These are phyloP conservation scores for Athelia psychrophila DNA, from an alignment of 1,284 basidiomycete genomes.

Conservation along the genomic window DNA sequence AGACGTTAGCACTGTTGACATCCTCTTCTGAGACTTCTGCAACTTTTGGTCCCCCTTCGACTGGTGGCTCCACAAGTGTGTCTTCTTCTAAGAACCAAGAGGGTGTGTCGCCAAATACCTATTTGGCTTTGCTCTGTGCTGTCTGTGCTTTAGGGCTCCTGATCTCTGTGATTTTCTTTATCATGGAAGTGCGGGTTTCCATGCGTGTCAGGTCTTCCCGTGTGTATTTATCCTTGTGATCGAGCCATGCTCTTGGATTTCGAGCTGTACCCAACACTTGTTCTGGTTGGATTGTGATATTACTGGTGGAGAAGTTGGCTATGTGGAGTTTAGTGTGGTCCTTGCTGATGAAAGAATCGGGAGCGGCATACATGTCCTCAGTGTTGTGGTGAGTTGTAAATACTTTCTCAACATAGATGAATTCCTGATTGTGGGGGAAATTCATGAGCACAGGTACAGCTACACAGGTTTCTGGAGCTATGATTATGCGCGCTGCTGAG, in stretches of 20 bases:
- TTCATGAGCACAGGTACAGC: neutral
- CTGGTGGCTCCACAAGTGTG: conserved; percentile 2
- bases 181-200: neutral
- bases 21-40: conserved; percentile 12
- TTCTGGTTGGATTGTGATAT: conserved; percentile 12
- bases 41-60: conserved; percentile 20
- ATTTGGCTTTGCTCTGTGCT: neutral
- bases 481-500: neutral
- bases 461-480: neutral
- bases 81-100: conserved; percentile 8
- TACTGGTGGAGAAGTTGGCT: conserved; percentile 16
- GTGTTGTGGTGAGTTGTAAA: neutral
- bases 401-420: neutral
- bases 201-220: neutral
- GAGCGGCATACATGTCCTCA: conserved; percentile 15
- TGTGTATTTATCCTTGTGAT: conserved; percentile 2
- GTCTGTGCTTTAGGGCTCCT: too few relatives aligned
- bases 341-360: conserved; percentile 15
- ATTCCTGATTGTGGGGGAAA: neutral
- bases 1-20: conserved; percentile 4
- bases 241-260: conserved; percentile 15
- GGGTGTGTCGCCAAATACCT: neutral
- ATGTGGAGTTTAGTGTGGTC: conserved; percentile 13
- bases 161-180: too few relatives aligned
- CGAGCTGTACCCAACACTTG: conserved; percentile 12